Evolutionary conservation across 257 asterid genomes (phyloP), one percentile per base, ranked within the genome.

Genomic region (Plantago major): DNA sequence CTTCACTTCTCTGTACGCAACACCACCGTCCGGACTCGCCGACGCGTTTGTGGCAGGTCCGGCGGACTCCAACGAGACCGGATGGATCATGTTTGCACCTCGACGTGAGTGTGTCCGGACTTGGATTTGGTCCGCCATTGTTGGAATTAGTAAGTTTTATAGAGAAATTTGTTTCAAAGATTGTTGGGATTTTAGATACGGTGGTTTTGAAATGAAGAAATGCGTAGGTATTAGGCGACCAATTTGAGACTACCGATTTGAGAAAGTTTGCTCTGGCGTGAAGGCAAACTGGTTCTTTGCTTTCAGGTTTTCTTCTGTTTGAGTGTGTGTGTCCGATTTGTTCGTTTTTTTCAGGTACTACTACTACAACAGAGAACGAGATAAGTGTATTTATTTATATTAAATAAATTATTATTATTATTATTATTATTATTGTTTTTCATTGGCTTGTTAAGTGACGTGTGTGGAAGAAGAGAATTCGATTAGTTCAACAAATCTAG

Each of bases 81-180:
- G 95, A 71, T 89, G 87, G 62, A 89, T 77, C 70, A 73, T 73
- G 76, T 82, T 82, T 76, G 71, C 52, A 42, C 80, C 82, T 67
- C 84, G 81, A 74, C 82, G 77, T 14, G 91, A 78, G 65, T 65
- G 76, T 45, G 69, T 84, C 64, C 80, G 60, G 56, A 80, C 68
- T 62, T 68, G 88, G 1, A 76, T 55, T 66, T 49, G 73, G 42
- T 83, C 64, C 53, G 76, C 80, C 90, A 79, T 84, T 22, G 26
- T 22, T 22, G 26, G 26, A 22, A 22, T 22, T 22, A 2, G 26
- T 22, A 22, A 22, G 1, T 22, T 22, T 22, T 22, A 22, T 56
- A 11, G 55, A 62, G 28, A 18, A 66, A 40, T n/a, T n/a, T n/a
- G n/a, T n/a, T n/a, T n/a, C n/a, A n/a, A n/a, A n/a, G n/a, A n/a